phyloP scores from a whole-genome alignment of 495 filamentous ascomycete genomes.

The Massariosphaeria phaeospora region DNA sequence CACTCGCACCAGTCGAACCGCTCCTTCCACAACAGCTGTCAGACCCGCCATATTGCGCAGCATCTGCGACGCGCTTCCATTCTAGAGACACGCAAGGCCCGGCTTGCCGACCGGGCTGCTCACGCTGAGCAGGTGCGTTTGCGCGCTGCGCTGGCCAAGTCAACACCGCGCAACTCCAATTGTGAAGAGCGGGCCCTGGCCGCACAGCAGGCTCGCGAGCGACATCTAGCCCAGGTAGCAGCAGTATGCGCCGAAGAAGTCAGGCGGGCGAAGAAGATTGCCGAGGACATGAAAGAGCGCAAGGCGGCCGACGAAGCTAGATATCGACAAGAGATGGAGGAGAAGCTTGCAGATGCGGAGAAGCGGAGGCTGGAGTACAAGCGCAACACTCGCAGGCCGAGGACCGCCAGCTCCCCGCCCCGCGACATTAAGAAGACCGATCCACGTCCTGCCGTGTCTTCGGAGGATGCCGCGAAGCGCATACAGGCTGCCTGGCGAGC shows the following conservation, averaged over 20 bases:
- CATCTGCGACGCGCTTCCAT: slow-evolving; percentile 88
- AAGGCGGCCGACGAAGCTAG: slow-evolving; percentile 77
- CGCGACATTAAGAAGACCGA: slow-evolving; percentile 46
- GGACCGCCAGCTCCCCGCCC: slow-evolving; percentile 59
- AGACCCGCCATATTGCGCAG: slow-evolving; percentile 80
- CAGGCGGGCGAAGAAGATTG: slow-evolving; percentile 84
- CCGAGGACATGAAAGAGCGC: slow-evolving; percentile 85
- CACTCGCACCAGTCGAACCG: slow-evolving; percentile 68
- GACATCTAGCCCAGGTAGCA: slow-evolving; percentile 86
- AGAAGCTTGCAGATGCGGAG: slow-evolving; percentile 83
- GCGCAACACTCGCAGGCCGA: slow-evolving; percentile 52
- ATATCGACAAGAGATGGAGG: slow-evolving; percentile 65
- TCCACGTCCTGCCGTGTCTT: slow-evolving; percentile 8
- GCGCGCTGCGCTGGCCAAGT: slow-evolving; percentile 79
- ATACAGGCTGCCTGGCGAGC: slow-evolving; percentile 79
- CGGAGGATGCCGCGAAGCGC: slow-evolving; percentile 59
- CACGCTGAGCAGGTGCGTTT: slow-evolving; percentile 96
- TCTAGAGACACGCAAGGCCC: slow-evolving; percentile 85
- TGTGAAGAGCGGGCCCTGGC: slow-evolving; percentile 80
- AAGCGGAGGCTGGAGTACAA: slow-evolving; percentile 53
- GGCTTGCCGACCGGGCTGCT: slow-evolving; percentile 85
- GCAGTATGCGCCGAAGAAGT: slow-evolving; percentile 95
- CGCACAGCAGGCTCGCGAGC: slow-evolving; percentile 86
- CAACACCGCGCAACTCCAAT: slow-evolving; percentile 56
- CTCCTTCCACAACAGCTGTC: slow-evolving; percentile 57